Base-by-base conservation (phyloP, 1,284 basidiomycete species). In the Puccinia hordei region DNA sequence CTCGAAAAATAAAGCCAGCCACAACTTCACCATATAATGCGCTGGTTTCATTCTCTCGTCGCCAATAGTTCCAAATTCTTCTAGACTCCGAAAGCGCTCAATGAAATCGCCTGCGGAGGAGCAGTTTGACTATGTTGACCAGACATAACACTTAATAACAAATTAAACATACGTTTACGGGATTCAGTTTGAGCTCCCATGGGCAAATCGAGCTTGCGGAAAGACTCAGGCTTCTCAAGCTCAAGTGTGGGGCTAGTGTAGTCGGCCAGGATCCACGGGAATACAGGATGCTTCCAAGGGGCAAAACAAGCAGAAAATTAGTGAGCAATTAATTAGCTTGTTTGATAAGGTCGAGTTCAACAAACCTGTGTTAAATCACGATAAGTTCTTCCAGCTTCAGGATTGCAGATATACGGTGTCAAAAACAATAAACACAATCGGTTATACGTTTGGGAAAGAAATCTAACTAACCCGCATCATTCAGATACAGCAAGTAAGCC, bases 131-230 rank as follows among this genome's bases (percentile, higher is more conserved):
- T 33, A 68, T n/a, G n/a, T 55, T 33, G 46, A 22, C 30, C n/a
- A 27, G 17, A 22, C 15, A 55, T 6, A 63, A 49, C 65, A 13
- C 5, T 59, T 0, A 61, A n/a, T n/a, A 22, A 24, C 1, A 59
- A 38, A 30, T 44, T 10, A 0, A n/a, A 73, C 69, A 27, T 44
- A 80, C 77, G 57, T 80, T 80, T 80, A 12, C 95, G 89, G 33
- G 89, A 89, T 10, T 89, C 87, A 0, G 92, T 93, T 59, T 97
- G 88, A 0, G 94, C 94, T 0, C 95, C 95, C 94, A 98, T 98
- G 0, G 95, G 95, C 81, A 91, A 90, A 1, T 90, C 89, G 9
- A 98, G 87, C 84, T 94, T 91, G 83, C 95, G 89, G 86, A 90
- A 98, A 0, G 90, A 90, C 2, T 88, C 87, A 19, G 89, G 87